Conservation (phyloP, 768 basidiomycete species). For the Psilocybe azurescens region DNA sequence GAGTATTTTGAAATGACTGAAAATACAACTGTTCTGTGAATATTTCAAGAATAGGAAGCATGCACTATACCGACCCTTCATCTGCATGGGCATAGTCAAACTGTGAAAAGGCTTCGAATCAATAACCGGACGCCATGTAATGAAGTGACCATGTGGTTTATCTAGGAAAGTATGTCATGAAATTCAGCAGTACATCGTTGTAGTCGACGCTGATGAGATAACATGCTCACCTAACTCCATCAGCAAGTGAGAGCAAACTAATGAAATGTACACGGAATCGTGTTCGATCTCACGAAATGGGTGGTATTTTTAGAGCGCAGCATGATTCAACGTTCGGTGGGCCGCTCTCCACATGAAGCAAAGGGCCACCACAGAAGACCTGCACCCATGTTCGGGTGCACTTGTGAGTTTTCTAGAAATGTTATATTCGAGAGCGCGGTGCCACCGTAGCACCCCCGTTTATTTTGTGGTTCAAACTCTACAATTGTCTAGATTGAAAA, state of each 20-base stretch:
- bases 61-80: neutral
- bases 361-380: neutral
- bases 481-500: conserved; percentile 93
- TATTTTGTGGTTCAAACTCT: conserved; percentile 60
- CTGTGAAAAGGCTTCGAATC: neutral
- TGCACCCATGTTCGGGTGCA: neutral
- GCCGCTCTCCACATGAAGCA: neutral
- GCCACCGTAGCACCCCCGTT: conserved; percentile 10
- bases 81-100: neutral
- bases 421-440: neutral
- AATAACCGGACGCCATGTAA: neutral
- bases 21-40: neutral
- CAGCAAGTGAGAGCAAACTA: neutral
- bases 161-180: neutral
- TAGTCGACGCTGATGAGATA: neutral
- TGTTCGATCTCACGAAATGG: neutral
- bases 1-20: neutral
- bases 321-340: neutral
- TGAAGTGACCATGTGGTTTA: neutral
- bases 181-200: neutral
- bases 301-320: neutral
- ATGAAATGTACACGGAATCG: neutral
- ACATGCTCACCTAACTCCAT: neutral
- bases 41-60: neutral
- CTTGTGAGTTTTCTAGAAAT: neutral